A percentile compares a stretch with the other conserved stretches of the same genome.
These are phyloP conservation scores for Leccinum truebloodii DNA, from an alignment of 768 basidiomycete genomes.

Conservation along the genomic window DNA sequence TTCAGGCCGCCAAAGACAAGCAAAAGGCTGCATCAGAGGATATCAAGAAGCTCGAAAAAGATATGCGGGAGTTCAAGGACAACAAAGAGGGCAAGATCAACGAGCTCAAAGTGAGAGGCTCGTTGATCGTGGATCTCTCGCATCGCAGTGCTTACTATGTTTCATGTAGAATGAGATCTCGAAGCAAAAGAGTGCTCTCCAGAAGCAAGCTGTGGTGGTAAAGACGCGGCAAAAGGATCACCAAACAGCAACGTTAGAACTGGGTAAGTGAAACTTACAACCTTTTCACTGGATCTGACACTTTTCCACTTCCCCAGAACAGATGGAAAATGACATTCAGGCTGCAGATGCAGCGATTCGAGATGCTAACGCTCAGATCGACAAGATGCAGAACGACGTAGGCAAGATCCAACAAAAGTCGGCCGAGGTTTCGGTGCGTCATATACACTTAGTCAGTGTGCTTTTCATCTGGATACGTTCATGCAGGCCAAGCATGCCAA, in stretches of 20 bases:
- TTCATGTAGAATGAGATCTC: slow-evolving; percentile 60
- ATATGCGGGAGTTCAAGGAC: slow-evolving; percentile 98
- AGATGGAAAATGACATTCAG: slow-evolving; percentile 34
- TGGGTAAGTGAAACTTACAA: slow-evolving; percentile 54
- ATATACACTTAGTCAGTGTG: background rate
- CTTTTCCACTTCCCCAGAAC: slow-evolving; percentile 15
- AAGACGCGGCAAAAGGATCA: slow-evolving; percentile 90
- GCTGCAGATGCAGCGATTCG: slow-evolving; percentile 22
- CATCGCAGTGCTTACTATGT: background rate
- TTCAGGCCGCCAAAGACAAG: slow-evolving; percentile 70
- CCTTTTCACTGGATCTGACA: background rate
- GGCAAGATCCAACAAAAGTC: slow-evolving; percentile 55
- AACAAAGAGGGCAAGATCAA: slow-evolving; percentile 97
- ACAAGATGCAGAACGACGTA: slow-evolving; percentile 62
- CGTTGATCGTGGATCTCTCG: background rate
- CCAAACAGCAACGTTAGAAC: slow-evolving; percentile 83
- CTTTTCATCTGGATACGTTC: background rate
- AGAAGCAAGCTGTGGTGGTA: slow-evolving; percentile 77
- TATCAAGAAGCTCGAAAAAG: slow-evolving; percentile 85
- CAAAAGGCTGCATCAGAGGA: slow-evolving; percentile 78
- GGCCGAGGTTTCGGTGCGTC: slow-evolving; percentile 24
- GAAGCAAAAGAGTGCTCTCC: slow-evolving; percentile 76
- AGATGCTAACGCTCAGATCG: slow-evolving; percentile 44
- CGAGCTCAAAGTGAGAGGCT: slow-evolving; percentile 74
- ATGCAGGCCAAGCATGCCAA: slow-evolving; percentile 55